Conservation (phyloP, 805 yeast genomes). For the Pichia thaimueangensis region DNA sequence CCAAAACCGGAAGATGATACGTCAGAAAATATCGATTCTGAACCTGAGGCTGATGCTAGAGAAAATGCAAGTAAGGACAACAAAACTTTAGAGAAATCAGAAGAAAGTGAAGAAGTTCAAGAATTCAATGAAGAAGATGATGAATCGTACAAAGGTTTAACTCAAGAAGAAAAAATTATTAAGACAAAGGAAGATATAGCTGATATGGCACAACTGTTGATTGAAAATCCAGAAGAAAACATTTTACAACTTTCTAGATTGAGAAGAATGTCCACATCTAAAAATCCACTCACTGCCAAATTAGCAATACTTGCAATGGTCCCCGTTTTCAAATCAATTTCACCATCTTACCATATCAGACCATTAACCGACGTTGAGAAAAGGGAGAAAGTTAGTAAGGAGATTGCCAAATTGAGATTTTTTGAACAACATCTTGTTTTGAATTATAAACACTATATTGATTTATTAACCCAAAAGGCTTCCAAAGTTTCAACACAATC, state of each 20-base stretch:
- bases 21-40: constrained; percentile 10
- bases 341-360: constrained; percentile 84
- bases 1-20: constrained; percentile 14
- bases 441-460: constrained; percentile 64
- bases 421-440: constrained; percentile 75
- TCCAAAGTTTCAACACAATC: constrained; percentile 29
- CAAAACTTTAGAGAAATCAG: constrained; percentile 23
- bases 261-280: constrained; percentile 62
- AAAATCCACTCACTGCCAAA: constrained; percentile 58
- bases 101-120: constrained; percentile 52
- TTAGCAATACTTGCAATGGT: constrained; percentile 73
- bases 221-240: constrained; percentile 88
- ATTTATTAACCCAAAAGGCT: constrained; percentile 37
- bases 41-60: constrained; percentile 52
- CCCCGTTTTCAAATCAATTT: constrained; percentile 75
- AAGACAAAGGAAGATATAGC: constrained; percentile 81
- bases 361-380: constrained; percentile 76
- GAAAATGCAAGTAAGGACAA: constrained; percentile 46
- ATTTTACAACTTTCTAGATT: constrained; percentile 57
- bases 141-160: constrained; percentile 37
- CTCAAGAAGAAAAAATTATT: constrained; percentile 48
- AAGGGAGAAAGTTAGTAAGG: constrained; percentile 76
- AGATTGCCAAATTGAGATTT: constrained; percentile 66
- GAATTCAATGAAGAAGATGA: constrained; percentile 33
- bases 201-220: constrained; percentile 63